Percentiles rank a stretch among this genome's conserved stretches.
These are phyloP conservation scores for Cutaneotrichosporon spelunceum DNA, from an alignment of 1,284 basidiomycete species.

Conservation along the genomic window DNA sequence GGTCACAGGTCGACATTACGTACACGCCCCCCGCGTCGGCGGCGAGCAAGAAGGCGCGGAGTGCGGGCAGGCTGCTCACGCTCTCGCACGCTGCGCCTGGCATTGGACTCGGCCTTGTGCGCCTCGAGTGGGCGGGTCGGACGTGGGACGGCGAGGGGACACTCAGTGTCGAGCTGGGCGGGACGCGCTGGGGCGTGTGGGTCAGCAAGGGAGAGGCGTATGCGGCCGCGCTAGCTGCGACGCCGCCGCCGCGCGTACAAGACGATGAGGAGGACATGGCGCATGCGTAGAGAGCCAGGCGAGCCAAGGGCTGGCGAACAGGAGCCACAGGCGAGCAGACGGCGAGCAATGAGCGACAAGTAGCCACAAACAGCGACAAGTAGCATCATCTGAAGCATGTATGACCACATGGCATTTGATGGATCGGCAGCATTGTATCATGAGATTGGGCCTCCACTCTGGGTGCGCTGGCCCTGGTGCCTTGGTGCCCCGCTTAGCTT, in stretches of 20 bases:
- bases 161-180: constrained; percentile 33
- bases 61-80: constrained; percentile 46
- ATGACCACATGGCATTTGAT: too few relatives aligned
- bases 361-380: background rate
- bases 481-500: background rate
- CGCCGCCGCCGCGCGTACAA: constrained; percentile 18
- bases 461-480: too few relatives aligned
- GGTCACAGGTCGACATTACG: constrained; percentile 30
- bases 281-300: background rate
- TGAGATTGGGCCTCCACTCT: too few relatives aligned
- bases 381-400: constrained; percentile 10
- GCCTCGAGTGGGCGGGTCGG: constrained; percentile 48
- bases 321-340: too few relatives aligned
- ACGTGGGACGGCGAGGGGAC: constrained; percentile 22
- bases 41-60: constrained; percentile 37
- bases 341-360: background rate
- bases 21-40: constrained; percentile 37
- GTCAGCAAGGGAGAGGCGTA: constrained; percentile 44
- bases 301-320: too few relatives aligned
- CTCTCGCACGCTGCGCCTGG: constrained; percentile 25
- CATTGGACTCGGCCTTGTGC: constrained; percentile 46
- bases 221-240: constrained; percentile 22
- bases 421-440: too few relatives aligned
- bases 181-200: constrained; percentile 33
- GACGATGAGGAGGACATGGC: constrained; percentile 15